Percentiles rank a stretch among this genome's conserved stretches.
These are phyloP conservation scores for Pyracantha coccinea DNA, from an alignment of 331 rosid species.

Conservation along the genomic window DNA sequence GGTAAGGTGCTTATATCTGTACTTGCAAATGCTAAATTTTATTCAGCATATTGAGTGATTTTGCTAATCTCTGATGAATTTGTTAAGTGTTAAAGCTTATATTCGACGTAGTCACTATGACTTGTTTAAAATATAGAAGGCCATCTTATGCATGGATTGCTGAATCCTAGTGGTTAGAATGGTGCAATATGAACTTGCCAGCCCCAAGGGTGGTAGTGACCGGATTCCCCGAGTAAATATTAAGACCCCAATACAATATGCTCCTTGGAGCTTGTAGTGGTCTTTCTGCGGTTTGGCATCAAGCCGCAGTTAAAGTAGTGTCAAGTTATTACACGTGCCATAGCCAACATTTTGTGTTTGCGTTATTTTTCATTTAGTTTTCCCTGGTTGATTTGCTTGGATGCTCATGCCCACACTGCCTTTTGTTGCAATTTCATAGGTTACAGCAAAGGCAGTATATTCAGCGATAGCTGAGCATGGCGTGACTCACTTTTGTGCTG, in stretches of 20 bases:
- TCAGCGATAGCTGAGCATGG: conserved; percentile 64
- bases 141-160: neutral
- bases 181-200: neutral
- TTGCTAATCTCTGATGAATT: neutral
- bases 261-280: neutral
- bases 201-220: neutral
- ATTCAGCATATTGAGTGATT: neutral
- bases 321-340: neutral
- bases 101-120: neutral
- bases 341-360: neutral
- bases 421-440: conserved; percentile 29
- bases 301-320: neutral
- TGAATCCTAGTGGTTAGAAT: neutral
- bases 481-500: conserved; percentile 92
- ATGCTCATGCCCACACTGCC: neutral
- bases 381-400: neutral
- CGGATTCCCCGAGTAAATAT: neutral
- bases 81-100: neutral
- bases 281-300: neutral
- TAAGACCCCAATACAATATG: neutral
- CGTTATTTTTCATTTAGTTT: neutral
- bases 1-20: conserved; percentile 32
- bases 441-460: conserved; percentile 67
- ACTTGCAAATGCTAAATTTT: neutral
- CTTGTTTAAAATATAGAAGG: neutral